These are phyloP conservation scores for Kwoniella europaea DNA, from an alignment of 768 basidiomycete species.

Conservation along the genomic window DNA sequence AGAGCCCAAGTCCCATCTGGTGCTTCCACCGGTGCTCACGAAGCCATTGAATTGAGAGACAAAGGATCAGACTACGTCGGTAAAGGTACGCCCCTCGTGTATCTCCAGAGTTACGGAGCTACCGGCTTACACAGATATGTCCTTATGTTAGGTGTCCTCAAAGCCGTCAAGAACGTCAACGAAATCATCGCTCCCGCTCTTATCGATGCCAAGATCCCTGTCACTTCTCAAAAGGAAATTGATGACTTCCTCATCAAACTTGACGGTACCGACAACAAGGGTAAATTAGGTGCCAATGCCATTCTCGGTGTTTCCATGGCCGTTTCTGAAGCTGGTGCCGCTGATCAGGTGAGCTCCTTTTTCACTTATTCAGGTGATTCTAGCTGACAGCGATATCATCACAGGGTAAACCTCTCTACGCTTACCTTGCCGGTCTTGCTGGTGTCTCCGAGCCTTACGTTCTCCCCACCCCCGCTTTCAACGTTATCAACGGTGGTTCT, in stretches of 20 bases:
- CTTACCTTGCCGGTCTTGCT: slow-evolving; percentile 93
- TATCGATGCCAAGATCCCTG: slow-evolving; percentile 78
- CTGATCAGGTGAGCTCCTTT: slow-evolving; percentile 68
- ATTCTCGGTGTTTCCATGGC: slow-evolving; percentile 99
- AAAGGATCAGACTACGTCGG: slow-evolving; percentile 95
- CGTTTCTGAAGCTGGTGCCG: slow-evolving; percentile 88
- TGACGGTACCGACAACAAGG: slow-evolving; percentile 97
- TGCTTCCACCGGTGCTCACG: slow-evolving; percentile 96
- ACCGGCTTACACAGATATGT: neutral
- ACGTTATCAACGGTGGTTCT: slow-evolving; percentile 99
- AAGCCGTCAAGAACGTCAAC: slow-evolving; percentile 96
- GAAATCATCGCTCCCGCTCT: slow-evolving; percentile 83
- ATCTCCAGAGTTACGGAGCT: neutral
- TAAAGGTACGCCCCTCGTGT: slow-evolving; percentile 70
- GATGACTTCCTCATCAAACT: slow-evolving; percentile 98
- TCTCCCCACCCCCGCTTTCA: slow-evolving; percentile 91
- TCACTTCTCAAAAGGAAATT: slow-evolving; percentile 90
- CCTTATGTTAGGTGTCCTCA: slow-evolving; percentile 73
- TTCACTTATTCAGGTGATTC: neutral
- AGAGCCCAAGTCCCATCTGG: slow-evolving; percentile 95
- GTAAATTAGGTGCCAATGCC: slow-evolving; percentile 98
- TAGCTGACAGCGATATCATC: neutral
- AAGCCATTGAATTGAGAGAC: slow-evolving; percentile 98
- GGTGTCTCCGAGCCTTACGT: slow-evolving; percentile 92
- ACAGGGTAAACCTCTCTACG: slow-evolving; percentile 85